phyloP scores from a whole-genome alignment of 768 basidiomycete species.

The Russula vinacea region DNA sequence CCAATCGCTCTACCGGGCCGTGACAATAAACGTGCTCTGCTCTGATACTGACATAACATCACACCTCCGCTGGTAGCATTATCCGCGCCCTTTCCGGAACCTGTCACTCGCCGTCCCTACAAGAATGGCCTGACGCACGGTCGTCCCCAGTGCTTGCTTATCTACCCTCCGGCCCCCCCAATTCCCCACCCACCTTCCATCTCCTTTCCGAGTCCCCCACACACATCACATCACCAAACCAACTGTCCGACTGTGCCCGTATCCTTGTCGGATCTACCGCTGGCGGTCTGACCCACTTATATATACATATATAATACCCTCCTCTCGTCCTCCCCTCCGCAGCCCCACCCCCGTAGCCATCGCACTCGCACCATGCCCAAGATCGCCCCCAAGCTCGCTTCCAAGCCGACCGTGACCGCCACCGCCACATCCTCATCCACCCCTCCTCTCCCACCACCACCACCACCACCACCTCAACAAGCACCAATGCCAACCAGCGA shows the following conservation, averaged over 20 bases:
- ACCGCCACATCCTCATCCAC: not conserved
- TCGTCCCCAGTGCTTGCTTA: not conserved
- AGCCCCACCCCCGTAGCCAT: too few species aligned
- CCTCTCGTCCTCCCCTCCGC: not conserved
- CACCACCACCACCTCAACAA: not conserved
- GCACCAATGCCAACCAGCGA: not conserved
- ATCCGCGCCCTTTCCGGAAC: constrained; percentile 14
- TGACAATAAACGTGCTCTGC: constrained; percentile 4
- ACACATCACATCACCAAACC: not conserved
- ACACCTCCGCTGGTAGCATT: constrained; percentile 3
- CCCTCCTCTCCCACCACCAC: not conserved
- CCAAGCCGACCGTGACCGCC: constrained; percentile 6
- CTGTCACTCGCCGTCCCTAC: not conserved
- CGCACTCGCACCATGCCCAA: constrained; percentile 5
- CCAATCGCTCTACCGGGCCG: not conserved
- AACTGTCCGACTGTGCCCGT: constrained; percentile 3
- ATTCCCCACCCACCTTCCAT: not conserved
- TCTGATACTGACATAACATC: not conserved
- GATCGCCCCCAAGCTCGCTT: constrained; percentile 18
- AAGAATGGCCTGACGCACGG: constrained; percentile 12
- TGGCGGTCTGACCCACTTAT: constrained; percentile 15
- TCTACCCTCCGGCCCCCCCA: not conserved
- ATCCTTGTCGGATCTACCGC: constrained; percentile 28
- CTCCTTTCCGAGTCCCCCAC: not conserved
- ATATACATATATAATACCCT: constrained; percentile 2